Conservation (phyloP, 139 green algal species). For the Mesotaenium endlicherianum region DNA sequence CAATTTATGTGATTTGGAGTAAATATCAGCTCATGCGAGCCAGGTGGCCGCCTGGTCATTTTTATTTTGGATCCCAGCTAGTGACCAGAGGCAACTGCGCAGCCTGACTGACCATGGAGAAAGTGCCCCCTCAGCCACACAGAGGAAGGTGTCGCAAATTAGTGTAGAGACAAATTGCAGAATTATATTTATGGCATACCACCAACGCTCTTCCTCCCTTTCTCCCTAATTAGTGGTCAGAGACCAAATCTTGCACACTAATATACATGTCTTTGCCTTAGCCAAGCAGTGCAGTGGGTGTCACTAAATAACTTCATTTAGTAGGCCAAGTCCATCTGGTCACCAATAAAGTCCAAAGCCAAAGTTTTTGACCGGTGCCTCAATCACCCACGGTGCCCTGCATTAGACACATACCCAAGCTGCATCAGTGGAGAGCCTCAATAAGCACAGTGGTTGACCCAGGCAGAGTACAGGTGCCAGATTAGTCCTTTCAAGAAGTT, state of each 20-base stretch:
- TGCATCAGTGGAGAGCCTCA: not conserved
- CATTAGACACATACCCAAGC: not conserved
- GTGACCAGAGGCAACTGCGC: no score
- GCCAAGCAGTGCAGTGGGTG: not conserved
- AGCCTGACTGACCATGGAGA: no score
- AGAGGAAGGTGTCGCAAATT: no score
- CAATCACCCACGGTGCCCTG: slow-evolving; percentile 15
- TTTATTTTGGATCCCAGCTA: no score
- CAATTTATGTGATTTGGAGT: no score
- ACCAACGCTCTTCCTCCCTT: no score
- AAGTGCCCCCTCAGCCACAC: no score
- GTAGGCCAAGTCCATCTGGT: not conserved
- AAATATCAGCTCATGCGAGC: no score
- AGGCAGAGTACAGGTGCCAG: not conserved
- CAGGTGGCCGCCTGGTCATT: no score
- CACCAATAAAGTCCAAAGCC: slow-evolving; percentile 22
- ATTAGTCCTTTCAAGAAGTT: not conserved
- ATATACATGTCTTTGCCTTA: not conserved
- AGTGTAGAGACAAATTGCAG: not conserved
- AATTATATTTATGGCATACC: no score
- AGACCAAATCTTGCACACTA: not conserved
- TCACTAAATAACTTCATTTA: not conserved
- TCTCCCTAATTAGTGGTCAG: not conserved
- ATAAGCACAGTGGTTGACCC: not conserved
- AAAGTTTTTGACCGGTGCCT: not conserved